Evolutionary conservation across 176 grass and related monocot genomes (phyloP), one percentile per base, ranked within the genome.

Genomic region (Sorghum bicolor): DNA sequence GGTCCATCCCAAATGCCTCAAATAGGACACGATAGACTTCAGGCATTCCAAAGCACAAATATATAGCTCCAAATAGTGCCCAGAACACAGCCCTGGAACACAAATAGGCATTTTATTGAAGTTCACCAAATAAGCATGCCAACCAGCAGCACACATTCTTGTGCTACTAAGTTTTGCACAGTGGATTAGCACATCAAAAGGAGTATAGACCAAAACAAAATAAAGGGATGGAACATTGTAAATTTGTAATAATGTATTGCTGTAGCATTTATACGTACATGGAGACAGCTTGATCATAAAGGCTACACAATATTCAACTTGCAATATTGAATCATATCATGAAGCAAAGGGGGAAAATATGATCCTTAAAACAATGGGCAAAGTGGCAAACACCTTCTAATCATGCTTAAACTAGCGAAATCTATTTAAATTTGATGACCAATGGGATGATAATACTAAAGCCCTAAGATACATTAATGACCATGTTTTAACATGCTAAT

Each of bases 51-150:
- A 94, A 99, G 76, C 96, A 99, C 74, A 99, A 80, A 92, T 92
- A 99, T 92, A 99, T 99, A 60, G 96, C 96, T 85, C 93, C 96
- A 92, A 99, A 96, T 53, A 99, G 48, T 89, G 96, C 96, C 96
- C 96, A 96, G 79, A 99, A 99, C 71, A 96, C 93, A 84, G 93
- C 91, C 80, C 96, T 99, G 75, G 3, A 28, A 86, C 8, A 78
- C 32, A 88, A n/a, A 81, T 60, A 72, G 26, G 44, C 36, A 80
- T 52, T 76, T 75, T 76, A 55, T 16, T 73, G 0, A 82, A 65
- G 47, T 74, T 25, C 5, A 24, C 4, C 4, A 43, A 2, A 63
- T 67, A 67, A 1, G 16, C 64, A 67, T 67, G 7, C 64, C 64
- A 34, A 67, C 15, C 30, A 67, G 31, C 16, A 67, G 31, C 16